These are phyloP conservation scores for Termitomyces sp. DNA, from an alignment of 768 basidiomycete genomes.

Conservation along the genomic window DNA sequence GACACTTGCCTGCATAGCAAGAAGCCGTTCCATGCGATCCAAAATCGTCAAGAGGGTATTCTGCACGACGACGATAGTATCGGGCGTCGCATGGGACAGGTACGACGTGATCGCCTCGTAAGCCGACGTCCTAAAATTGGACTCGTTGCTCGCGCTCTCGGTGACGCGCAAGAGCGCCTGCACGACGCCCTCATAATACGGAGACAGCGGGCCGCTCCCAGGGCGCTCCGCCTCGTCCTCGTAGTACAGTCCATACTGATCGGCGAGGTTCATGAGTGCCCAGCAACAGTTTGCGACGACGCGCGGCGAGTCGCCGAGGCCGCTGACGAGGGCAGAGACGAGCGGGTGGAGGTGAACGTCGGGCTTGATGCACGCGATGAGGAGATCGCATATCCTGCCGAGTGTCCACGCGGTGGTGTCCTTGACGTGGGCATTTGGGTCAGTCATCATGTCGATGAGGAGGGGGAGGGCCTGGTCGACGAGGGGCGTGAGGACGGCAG, in stretches of 20 bases:
- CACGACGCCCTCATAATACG: slow-evolving; percentile 86
- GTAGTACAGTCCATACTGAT: slow-evolving; percentile 70
- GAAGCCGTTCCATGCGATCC: slow-evolving; percentile 84
- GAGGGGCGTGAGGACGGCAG: slow-evolving; percentile 78
- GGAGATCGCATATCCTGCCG: slow-evolving; percentile 87
- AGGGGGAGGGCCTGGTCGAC: slow-evolving; percentile 92
- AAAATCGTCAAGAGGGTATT: slow-evolving; percentile 79
- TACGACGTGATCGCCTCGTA: slow-evolving; percentile 94
- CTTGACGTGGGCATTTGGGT: slow-evolving; percentile 80
- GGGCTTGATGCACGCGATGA: slow-evolving; percentile 82
- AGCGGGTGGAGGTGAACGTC: slow-evolving; percentile 84
- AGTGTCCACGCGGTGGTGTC: slow-evolving; percentile 98
- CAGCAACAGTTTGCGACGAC: slow-evolving; percentile 95
- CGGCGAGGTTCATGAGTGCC: slow-evolving; percentile 92
- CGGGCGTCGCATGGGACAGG: slow-evolving; percentile 71
- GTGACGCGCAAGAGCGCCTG: slow-evolving; percentile 80
- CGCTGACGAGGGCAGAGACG: slow-evolving; percentile 75
- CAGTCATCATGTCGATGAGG: slow-evolving; percentile 93
- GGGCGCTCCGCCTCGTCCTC: slow-evolving; percentile 56
- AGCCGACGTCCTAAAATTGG: slow-evolving; percentile 90
- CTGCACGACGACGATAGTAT: slow-evolving; percentile 76
- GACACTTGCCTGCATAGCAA: slow-evolving; percentile 67
- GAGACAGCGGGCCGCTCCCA: slow-evolving; percentile 61
- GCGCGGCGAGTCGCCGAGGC: slow-evolving; percentile 74
- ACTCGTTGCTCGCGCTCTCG: slow-evolving; percentile 82